Percentiles rank a stretch among this genome's conserved stretches.
phyloP scores from a whole-genome alignment of 192 early-diverging fungal species.

The Gonapodya prolifera region DNA sequence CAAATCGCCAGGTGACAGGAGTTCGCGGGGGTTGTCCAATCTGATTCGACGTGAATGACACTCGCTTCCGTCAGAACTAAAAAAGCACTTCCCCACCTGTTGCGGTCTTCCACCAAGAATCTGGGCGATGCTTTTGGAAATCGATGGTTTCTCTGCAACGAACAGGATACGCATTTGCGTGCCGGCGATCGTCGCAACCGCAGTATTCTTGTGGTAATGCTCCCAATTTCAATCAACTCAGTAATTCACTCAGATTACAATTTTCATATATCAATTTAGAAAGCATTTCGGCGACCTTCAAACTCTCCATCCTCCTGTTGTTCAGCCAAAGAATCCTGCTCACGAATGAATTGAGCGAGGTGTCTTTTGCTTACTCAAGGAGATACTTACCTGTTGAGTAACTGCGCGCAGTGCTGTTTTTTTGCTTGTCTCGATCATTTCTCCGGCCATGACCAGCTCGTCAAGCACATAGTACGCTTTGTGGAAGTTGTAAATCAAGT shows the following conservation, averaged over 20 bases:
- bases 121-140: slow-evolving; percentile 64
- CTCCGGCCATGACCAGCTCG: slow-evolving; percentile 79
- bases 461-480: slow-evolving; percentile 73
- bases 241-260: neutral
- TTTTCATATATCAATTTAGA: neutral
- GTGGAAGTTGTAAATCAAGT: slow-evolving; percentile 98
- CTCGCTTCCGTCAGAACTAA: neutral
- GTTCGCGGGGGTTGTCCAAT: slow-evolving; percentile 37
- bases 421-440: slow-evolving; percentile 91
- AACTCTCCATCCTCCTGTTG: neutral
- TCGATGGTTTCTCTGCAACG: slow-evolving; percentile 91
- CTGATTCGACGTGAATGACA: neutral
- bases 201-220: no score
- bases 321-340: neutral
- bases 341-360: no score
- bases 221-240: neutral
- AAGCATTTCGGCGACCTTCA: neutral
- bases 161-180: slow-evolving; percentile 52
- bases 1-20: slow-evolving; percentile 60
- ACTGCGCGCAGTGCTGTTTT: slow-evolving; percentile 56
- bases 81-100: slow-evolving; percentile 17
- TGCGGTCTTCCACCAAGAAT: slow-evolving; percentile 18
- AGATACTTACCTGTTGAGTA: slow-evolving; percentile 32
- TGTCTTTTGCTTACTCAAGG: no score
- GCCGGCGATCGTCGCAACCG: slow-evolving; percentile 12